Conservation (phyloP, 1,284 basidiomycete genomes). For the Papiliotrema fonsecae region DNA sequence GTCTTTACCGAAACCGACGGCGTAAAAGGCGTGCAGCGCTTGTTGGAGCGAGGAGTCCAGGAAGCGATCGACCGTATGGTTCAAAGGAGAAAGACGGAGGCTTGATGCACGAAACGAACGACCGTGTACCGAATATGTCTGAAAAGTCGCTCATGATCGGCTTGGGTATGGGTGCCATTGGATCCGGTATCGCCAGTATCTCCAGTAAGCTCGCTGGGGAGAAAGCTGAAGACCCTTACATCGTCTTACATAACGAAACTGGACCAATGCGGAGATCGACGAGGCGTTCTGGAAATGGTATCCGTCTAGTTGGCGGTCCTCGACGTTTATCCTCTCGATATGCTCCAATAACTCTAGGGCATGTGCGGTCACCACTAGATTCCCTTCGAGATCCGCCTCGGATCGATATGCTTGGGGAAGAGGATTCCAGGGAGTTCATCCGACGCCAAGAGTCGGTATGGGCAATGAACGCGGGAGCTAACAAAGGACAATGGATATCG, state of each 20-base stretch:
- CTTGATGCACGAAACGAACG: constrained; percentile 13
- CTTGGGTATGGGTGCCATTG: constrained; percentile 21
- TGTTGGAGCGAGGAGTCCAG: neutral
- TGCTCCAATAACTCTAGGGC: neutral
- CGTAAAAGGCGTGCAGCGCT: constrained; percentile 2
- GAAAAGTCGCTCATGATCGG: constrained; percentile 11
- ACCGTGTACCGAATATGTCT: neutral
- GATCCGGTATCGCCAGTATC: constrained; percentile 18
- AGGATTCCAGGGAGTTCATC: constrained; percentile 28
- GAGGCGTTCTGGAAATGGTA: constrained; percentile 23
- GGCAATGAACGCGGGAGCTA: constrained; percentile 7
- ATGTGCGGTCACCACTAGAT: neutral
- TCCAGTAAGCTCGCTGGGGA: constrained; percentile 11
- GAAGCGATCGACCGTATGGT: constrained; percentile 17
- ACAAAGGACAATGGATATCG: constrained; percentile 18
- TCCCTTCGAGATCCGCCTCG: constrained; percentile 8
- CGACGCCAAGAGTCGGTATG: constrained; percentile 13
- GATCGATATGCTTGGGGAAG: constrained; percentile 37
- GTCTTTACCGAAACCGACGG: constrained; percentile 8
- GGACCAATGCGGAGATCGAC: constrained; percentile 20
- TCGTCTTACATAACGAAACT: constrained; percentile 10
- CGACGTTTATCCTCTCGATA: constrained; percentile 12
- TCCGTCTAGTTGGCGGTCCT: constrained; percentile 27
- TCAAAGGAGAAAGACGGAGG: constrained; percentile 24
- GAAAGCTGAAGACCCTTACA: constrained; percentile 16